Conservation (phyloP, 306 rosid species). For the Cucumis cinereus region DNA sequence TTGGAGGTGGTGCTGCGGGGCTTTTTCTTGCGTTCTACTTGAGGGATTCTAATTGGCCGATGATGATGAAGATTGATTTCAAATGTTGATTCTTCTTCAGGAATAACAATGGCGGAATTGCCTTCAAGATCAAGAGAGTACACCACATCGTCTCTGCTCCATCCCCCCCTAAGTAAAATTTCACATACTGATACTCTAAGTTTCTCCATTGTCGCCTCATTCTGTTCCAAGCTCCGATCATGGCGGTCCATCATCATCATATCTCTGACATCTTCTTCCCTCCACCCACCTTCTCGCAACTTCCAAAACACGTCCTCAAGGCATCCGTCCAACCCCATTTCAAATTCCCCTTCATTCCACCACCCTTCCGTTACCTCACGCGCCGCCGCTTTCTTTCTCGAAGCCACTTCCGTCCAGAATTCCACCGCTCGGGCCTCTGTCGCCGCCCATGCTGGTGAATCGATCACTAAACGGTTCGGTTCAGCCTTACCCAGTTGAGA, state of each 20-base stretch:
- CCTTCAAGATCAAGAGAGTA: slow-evolving; percentile 42
- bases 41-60: background rate
- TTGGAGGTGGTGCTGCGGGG: background rate
- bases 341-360: slow-evolving; percentile 23
- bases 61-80: background rate
- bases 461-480: background rate
- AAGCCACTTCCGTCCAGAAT: slow-evolving; percentile 63
- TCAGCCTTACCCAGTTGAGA: background rate
- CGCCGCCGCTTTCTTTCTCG: background rate
- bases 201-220: background rate
- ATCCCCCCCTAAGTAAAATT: slow-evolving; percentile 68
- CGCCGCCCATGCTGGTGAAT: slow-evolving; percentile 67
- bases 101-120: slow-evolving; percentile 2
- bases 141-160: slow-evolving; percentile 69
- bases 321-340: slow-evolving; percentile 20
- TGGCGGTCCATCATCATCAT: slow-evolving; percentile 49
- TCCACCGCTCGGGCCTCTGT: slow-evolving; percentile 25
- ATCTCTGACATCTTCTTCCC: slow-evolving; percentile 65
- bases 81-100: background rate
- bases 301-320: slow-evolving; percentile 39
- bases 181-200: slow-evolving; percentile 12
- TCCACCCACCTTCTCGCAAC: slow-evolving; percentile 82
- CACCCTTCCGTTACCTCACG: slow-evolving; percentile 12
- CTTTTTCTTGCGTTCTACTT: background rate
- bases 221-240: background rate